Evolutionary conservation across 2,329 filamentous ascomycete genomes (phyloP).

Genomic region (Fusarium concolor): DNA sequence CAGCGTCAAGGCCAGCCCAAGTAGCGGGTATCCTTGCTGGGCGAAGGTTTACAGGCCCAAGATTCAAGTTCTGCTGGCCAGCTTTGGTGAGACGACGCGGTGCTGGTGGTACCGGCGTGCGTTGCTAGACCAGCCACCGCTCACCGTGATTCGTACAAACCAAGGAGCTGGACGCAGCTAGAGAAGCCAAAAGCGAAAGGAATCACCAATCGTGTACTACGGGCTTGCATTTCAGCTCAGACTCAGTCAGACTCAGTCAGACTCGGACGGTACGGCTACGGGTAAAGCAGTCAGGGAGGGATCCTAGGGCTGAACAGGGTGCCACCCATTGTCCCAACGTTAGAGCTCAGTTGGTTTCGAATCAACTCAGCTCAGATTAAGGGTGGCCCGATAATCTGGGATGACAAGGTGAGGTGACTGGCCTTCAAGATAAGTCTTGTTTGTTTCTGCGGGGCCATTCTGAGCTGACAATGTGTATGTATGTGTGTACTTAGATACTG

Average conservation of each 20-base stretch:
- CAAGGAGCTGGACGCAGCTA: constrained; percentile 40
- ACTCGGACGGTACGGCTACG: neutral
- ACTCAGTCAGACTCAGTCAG: constrained; percentile 1
- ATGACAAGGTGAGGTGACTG: neutral
- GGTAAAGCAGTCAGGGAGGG: constrained; percentile 9
- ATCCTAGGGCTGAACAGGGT: constrained; percentile 44
- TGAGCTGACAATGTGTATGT: constrained; percentile 18
- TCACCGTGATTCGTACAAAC: constrained; percentile 40
- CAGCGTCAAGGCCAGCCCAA: constrained; percentile 20
- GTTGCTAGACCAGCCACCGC: constrained; percentile 28
- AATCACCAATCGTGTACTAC: constrained; percentile 37
- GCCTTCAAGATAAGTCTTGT: constrained; percentile 2
- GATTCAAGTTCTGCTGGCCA: constrained; percentile 28
- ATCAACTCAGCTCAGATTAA: neutral
- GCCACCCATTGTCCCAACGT: constrained; percentile 15
- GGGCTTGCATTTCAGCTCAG: constrained; percentile 39
- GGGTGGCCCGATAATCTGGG: neutral
- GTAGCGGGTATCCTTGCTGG: neutral
- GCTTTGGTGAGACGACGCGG: constrained; percentile 42
- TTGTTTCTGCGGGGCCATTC: constrained; percentile 2
- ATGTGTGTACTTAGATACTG: no score
- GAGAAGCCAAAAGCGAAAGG: constrained; percentile 23
- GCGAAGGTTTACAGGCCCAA: constrained; percentile 6
- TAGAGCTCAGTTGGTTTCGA: constrained; percentile 10
- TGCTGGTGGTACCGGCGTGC: constrained; percentile 35